These are phyloP conservation scores for Eucalyptus marginata DNA, from an alignment of 345 rosid genomes.

Conservation along the genomic window DNA sequence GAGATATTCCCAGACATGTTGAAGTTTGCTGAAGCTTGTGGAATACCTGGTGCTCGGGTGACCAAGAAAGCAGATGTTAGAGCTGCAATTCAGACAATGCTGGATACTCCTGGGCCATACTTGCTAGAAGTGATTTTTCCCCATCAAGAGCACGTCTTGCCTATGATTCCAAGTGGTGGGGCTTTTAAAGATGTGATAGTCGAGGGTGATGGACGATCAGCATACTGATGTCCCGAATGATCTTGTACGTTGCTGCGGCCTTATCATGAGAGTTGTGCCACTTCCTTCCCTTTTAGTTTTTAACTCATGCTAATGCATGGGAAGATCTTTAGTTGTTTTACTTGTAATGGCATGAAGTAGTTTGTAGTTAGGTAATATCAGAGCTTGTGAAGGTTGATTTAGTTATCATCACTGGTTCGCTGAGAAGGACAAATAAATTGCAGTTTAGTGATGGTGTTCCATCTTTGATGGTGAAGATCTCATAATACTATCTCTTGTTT, in stretches of 20 bases:
- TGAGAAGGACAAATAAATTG: not conserved
- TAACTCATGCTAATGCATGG: not conserved
- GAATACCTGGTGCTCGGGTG: slow-evolving; percentile 87
- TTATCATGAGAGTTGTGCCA: not conserved
- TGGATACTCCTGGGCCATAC: slow-evolving; percentile 91
- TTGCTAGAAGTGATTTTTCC: slow-evolving; percentile 86
- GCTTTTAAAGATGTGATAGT: slow-evolving; percentile 79
- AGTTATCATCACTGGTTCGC: not conserved
- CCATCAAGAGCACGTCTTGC: slow-evolving; percentile 94
- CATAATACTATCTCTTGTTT: not conserved
- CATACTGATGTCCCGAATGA: slow-evolving; percentile 7
- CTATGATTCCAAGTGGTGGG: slow-evolving; percentile 97
- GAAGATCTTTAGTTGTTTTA: not conserved
- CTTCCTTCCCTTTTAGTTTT: not conserved
- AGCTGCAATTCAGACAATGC: slow-evolving; percentile 74
- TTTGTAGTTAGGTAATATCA: not conserved
- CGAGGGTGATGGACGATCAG: slow-evolving; percentile 86
- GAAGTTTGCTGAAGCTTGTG: slow-evolving; percentile 81
- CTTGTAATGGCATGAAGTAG: not conserved
- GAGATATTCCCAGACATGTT: slow-evolving; percentile 83
- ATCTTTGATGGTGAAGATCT: not conserved
- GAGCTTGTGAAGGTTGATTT: not conserved
- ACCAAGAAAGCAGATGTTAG: slow-evolving; percentile 47
- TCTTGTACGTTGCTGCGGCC: not conserved
- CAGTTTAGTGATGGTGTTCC: not conserved